Base-by-base conservation (phyloP, 2,329 filamentous ascomycete genomes). In the Cucurbitaria berberidis region DNA sequence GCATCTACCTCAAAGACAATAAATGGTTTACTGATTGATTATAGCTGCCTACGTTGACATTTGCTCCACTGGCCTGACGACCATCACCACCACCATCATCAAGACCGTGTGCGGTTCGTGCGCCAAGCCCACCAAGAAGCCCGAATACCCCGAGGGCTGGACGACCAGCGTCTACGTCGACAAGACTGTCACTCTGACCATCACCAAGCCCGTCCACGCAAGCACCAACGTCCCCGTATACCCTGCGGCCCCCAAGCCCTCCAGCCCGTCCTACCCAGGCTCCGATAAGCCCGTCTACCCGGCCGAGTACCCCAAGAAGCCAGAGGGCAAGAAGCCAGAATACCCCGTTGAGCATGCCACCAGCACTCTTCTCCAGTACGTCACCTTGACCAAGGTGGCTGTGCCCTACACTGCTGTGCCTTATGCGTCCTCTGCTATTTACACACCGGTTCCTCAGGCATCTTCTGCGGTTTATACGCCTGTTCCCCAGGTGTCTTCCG, bases 61-160 rank as follows among this genome's bases (percentile, higher is more conserved):
- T 22, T 75, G 72, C 68, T 57, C 69, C 3, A 74, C 72, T 13
- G 72, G 72, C 21, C 57, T 72, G 22, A 74, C 69, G 15, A 74
- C 72, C 21, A 58, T 67, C 44, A 70, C 67, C 2, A 60, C 68
- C 5, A 68, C 68, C 7, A 65, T 70, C 51, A 69, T 66, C 15
- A 66, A 65, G 51, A 72, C 69, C 5, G 57, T 67, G 34, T 70
- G 66, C 60, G 54, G 49, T 26, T 51, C 57, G 15, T 66, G 62
- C 45, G 48, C 60, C 1, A 63, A 57, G 43, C 63, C 68, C 6
- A 63, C 60, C 2, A 51, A 59, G 19, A 45, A 53, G 30, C 46
- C 49, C 21, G 62, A 62, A 10, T 60, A 68, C 30, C 68, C 67
- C 16, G 57, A 63, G 48, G 69, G 63, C 48, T 73, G 70, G 71